Base-by-base conservation (phyloP, 345 rosid species). In the Bruguiera sexangula region DNA sequence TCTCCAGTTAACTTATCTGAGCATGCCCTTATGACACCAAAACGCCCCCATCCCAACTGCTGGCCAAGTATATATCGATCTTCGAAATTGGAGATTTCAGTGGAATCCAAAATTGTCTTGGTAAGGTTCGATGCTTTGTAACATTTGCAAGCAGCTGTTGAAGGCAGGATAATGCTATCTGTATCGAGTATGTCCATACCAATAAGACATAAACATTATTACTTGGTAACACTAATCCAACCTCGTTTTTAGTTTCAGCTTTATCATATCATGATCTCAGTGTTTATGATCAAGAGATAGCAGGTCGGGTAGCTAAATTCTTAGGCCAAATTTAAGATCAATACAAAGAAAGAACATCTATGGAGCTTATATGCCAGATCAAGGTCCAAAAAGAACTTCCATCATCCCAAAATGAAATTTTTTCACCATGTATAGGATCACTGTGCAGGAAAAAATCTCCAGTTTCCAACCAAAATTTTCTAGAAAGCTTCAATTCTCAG, bases 11-110 rank as follows among this genome's bases (percentile, higher is more conserved):
- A 70, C 76, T 75, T 84, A 69, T 82, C 88, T 1, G 87, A 81
- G 75, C 98, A 88, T 37, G 82, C 83, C 75, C 92, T 84, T 71
- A 92, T 89, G 54, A 88, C 84, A 36, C 96, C 96, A 54, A 87
- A 89, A 63, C 84, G 94, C 21, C 98, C 92, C 92, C 87, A 89
- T 32, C 94, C 98, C 66, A 92, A 76, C 62, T 85, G 89, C 74
- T 85, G 88, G 18, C 90, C 85, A 15, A 92, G 86, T 22, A 85
- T 75, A 69, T 85, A 89, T 18, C 73, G 86, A 66, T 88, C 93
- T 67, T 76, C 82, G 68, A 92, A 75, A 74, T 81, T 82, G n/a
- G 96, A 82, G 39, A 89, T 72, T 22, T 75, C 82, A 13, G 75
- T 74, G 0, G 93, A 70, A 66, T 79, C 86, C 61, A 87, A 78